A percentile compares a stretch with the other conserved stretches of the same genome.
Evolutionary conservation across 768 basidiomycete genomes (phyloP).

Genomic region (Boletellus emodensis): DNA sequence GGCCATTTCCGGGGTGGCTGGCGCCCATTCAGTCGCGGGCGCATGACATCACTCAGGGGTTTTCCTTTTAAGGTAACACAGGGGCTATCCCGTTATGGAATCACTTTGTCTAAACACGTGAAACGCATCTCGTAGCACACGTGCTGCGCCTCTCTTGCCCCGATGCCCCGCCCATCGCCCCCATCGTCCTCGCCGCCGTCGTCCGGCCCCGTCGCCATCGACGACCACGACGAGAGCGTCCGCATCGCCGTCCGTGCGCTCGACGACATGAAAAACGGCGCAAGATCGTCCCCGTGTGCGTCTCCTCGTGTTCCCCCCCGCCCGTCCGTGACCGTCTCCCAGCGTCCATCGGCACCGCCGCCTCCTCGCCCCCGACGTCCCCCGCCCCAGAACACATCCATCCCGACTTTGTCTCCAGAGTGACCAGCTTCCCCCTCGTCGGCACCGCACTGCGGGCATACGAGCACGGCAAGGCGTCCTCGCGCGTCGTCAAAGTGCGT

Average conservation of each 20-base stretch:
- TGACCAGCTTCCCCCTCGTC: conserved; percentile 69
- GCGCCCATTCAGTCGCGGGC: not conserved
- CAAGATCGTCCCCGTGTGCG: no score
- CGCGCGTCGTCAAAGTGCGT: conserved; percentile 78
- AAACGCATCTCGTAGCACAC: conserved; percentile 12
- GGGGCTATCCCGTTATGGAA: conserved; percentile 1
- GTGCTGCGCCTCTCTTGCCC: not conserved
- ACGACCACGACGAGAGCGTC: conserved; percentile 69
- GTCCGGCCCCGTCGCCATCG: conserved; percentile 22
- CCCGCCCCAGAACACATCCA: conserved; percentile 6
- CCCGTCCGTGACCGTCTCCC: not conserved
- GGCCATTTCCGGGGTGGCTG: not conserved
- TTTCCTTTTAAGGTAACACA: conserved; percentile 8
- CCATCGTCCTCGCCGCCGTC: conserved; percentile 9
- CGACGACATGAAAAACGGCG: conserved; percentile 68
- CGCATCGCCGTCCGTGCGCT: conserved; percentile 75
- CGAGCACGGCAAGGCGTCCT: conserved; percentile 79
- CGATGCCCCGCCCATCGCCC: conserved; percentile 11
- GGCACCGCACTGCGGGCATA: conserved; percentile 70
- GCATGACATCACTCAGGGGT: conserved; percentile 5
- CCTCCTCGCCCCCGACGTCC: conserved; percentile 9
- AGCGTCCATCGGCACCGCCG: no score
- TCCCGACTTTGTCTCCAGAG: conserved; percentile 45
- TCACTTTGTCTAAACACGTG: conserved; percentile 20
- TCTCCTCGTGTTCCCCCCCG: not conserved